phyloP scores from a whole-genome alignment of 202 grass and related monocot species.

The Hordeum pubiflorum region DNA sequence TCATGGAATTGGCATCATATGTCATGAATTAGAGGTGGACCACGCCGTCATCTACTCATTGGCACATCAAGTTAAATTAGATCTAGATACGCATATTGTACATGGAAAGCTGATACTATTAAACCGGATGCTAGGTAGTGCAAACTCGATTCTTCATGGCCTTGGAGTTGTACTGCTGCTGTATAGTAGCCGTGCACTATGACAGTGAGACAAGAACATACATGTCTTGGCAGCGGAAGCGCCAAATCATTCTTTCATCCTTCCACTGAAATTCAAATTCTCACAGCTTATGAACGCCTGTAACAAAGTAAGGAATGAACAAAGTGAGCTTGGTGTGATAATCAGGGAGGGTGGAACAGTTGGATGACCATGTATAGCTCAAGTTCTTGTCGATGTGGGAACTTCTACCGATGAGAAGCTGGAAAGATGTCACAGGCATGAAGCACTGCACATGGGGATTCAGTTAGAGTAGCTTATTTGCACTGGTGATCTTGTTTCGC shows the following conservation, averaged over 20 bases:
- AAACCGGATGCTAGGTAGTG: neutral
- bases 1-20: constrained; percentile 1
- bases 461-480: neutral
- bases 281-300: neutral
- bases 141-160: neutral
- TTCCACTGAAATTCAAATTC: constrained; percentile 13
- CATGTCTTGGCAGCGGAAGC: neutral
- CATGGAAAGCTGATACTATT: neutral
- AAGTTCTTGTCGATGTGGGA: neutral
- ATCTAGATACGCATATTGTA: neutral
- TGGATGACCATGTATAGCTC: neutral
- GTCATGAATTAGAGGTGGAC: neutral
- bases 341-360: neutral
- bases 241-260: constrained; percentile 8
- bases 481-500: neutral
- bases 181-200: neutral
- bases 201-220: neutral
- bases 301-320: neutral
- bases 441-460: neutral
- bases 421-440: neutral
- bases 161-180: neutral
- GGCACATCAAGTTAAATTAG: neutral
- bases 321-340: neutral
- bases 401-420: neutral
- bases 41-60: neutral